Evolutionary conservation across 352 stramenopile genomes (phyloP).

Genomic region (Aphanomyces stellatus): DNA sequence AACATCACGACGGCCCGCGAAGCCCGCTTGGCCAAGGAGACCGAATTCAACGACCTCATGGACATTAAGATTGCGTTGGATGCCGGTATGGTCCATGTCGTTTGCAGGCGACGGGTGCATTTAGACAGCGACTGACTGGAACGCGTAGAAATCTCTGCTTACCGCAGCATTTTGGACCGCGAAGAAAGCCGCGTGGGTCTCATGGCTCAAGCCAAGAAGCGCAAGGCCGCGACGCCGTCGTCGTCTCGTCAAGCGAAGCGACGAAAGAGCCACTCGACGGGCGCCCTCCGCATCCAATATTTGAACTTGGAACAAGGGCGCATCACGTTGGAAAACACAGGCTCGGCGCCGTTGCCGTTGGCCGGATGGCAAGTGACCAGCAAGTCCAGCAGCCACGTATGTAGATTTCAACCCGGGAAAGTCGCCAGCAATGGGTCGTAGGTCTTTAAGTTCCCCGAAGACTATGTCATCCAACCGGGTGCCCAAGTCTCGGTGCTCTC

Average conservation of each 20-base stretch:
- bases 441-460: constrained; percentile 18
- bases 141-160: constrained; percentile 69
- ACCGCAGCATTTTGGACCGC: constrained; percentile 71
- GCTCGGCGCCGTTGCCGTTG: constrained; percentile 44
- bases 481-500: constrained; percentile 69
- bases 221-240: constrained; percentile 28
- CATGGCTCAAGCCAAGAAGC: constrained; percentile 31
- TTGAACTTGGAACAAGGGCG: constrained; percentile 67
- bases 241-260: constrained; percentile 5
- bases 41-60: constrained; percentile 83
- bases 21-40: constrained; percentile 62
- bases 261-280: constrained; percentile 23
- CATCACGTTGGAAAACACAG: constrained; percentile 69
- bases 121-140: background rate
- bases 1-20: constrained; percentile 58
- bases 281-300: constrained; percentile 43
- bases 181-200: constrained; percentile 61
- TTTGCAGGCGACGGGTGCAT: no score
- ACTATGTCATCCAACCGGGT: constrained; percentile 45
- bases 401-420: no score
- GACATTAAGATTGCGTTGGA: constrained; percentile 61
- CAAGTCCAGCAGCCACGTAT: constrained; percentile 26
- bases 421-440: no score
- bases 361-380: constrained; percentile 48
- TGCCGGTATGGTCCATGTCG: constrained; percentile 12